These are phyloP conservation scores for Colletotrichum sp. DNA, from an alignment of 2,329 filamentous ascomycete species.

Conservation along the genomic window DNA sequence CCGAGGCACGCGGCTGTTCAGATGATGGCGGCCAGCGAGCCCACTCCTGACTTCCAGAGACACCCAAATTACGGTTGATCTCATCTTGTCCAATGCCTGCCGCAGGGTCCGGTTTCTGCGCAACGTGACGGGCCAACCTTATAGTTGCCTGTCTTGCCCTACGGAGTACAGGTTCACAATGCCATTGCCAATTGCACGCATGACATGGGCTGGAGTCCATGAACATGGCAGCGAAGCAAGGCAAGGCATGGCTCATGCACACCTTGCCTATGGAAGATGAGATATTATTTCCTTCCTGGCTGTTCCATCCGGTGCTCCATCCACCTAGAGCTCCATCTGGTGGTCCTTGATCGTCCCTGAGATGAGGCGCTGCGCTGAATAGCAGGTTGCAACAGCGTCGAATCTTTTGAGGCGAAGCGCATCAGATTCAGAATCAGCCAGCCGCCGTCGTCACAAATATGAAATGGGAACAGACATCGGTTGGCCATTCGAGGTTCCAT, in stretches of 20 bases:
- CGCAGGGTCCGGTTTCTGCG: background rate
- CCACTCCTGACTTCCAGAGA: background rate
- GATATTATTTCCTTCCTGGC: background rate
- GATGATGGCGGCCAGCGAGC: constrained; percentile 1
- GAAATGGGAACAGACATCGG: background rate
- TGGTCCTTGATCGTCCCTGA: background rate
- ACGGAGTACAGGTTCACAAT: background rate
- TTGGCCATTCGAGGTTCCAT: background rate
- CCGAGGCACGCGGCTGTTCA: constrained; percentile 6
- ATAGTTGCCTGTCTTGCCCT: background rate
- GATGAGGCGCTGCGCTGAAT: background rate
- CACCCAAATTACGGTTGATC: constrained; percentile 2
- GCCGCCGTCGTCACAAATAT: background rate
- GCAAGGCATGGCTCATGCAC: background rate
- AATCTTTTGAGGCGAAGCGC: background rate
- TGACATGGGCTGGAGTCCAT: background rate
- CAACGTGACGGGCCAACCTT: background rate
- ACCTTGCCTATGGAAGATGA: background rate
- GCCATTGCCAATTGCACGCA: background rate
- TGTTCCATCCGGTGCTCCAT: background rate
- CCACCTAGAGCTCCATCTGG: background rate
- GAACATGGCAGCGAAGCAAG: background rate
- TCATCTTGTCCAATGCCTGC: background rate
- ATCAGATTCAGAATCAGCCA: background rate
- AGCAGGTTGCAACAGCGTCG: background rate